phyloP scores from a whole-genome alignment of 176 grass and related monocot species.

The Bromus sterilis region DNA sequence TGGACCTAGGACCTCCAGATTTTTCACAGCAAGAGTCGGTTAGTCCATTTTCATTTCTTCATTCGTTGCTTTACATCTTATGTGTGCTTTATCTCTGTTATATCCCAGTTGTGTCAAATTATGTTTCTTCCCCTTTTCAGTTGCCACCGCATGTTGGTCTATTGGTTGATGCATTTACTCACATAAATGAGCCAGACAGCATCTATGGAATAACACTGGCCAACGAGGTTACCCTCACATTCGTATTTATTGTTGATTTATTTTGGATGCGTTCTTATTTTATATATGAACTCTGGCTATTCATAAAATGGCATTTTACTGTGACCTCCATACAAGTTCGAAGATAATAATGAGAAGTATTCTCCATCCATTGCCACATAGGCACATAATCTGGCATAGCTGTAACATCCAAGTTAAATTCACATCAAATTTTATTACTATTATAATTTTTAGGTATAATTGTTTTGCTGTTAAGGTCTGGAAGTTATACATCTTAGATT shows the following conservation, averaged over 20 bases:
- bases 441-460: neutral
- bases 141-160: slow-evolving; percentile 65
- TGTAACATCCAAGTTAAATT: neutral
- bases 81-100: slow-evolving; percentile 19
- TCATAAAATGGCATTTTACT: neutral
- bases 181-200: slow-evolving; percentile 87
- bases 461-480: neutral
- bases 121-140: slow-evolving; percentile 47
- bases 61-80: neutral
- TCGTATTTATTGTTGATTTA: neutral
- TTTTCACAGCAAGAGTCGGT: slow-evolving; percentile 80
- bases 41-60: slow-evolving; percentile 19
- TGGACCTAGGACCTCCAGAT: slow-evolving; percentile 72
- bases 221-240: slow-evolving; percentile 58
- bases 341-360: neutral
- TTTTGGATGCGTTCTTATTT: neutral
- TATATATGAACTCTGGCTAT: neutral
- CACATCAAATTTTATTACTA: neutral
- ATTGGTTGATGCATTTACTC: slow-evolving; percentile 63
- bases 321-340: neutral
- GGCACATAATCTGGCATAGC: neutral
- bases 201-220: slow-evolving; percentile 87
- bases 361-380: neutral
- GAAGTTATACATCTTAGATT: slow-evolving; percentile 10
- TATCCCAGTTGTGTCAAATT: neutral